Evolutionary conservation across 768 basidiomycete genomes (phyloP).

Genomic region (Epithele typhae): DNA sequence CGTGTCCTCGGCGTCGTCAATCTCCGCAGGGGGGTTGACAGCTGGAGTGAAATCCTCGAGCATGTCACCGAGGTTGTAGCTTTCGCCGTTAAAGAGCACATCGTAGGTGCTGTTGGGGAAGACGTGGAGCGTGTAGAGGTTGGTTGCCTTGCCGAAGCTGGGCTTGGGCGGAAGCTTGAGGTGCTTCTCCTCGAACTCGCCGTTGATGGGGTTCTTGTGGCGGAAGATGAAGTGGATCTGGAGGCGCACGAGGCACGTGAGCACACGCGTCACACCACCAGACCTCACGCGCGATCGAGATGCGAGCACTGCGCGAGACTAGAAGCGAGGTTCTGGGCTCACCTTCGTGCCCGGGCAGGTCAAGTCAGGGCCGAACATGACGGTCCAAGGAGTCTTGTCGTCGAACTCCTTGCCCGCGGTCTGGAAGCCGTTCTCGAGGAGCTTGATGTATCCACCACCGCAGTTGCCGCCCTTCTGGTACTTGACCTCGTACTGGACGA

Average conservation of each 20-base stretch:
- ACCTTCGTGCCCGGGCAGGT: conserved; percentile 92
- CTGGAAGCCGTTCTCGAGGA: conserved; percentile 92
- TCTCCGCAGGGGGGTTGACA: conserved; percentile 90
- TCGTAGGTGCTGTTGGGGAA: conserved; percentile 94
- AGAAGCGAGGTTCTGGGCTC: conserved; percentile 8
- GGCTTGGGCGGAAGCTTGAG: conserved; percentile 78
- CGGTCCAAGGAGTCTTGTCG: conserved; percentile 89
- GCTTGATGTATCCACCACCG: conserved; percentile 98
- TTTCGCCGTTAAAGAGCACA: conserved; percentile 85
- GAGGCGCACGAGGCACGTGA: conserved; percentile 1
- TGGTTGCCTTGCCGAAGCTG: conserved; percentile 76
- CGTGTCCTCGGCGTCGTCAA: conserved; percentile 86
- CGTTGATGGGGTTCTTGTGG: conserved; percentile 89
- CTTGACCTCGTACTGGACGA: conserved; percentile 98
- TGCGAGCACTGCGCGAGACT: neutral
- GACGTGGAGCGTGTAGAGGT: conserved; percentile 91
- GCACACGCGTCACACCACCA: neutral
- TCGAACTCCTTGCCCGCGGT: conserved; percentile 90
- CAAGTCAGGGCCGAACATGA: conserved; percentile 98
- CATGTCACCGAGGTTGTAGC: conserved; percentile 72
- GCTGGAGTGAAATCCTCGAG: conserved; percentile 92
- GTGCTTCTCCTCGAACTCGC: conserved; percentile 97
- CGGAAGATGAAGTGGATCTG: conserved; percentile 99
- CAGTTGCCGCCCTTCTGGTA: conserved; percentile 99
- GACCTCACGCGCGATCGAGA: neutral